Evolutionary conservation across 495 filamentous ascomycete genomes (phyloP).

Genomic region (Podospora bellae-mahoneyi): DNA sequence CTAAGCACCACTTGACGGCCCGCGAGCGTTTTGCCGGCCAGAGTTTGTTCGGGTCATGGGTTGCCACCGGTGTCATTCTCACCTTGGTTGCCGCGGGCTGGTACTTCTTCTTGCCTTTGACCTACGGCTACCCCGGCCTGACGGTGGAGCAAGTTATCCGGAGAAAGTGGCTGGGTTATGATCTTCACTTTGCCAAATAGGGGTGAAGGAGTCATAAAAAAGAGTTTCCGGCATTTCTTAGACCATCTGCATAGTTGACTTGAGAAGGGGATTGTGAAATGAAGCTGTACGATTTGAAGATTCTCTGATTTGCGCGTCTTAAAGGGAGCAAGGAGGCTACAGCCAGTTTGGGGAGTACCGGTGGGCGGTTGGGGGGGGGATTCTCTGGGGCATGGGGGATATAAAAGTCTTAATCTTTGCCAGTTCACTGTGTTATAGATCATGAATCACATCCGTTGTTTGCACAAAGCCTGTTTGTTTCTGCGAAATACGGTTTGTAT

Average conservation of each 20-base stretch:
- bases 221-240: neutral
- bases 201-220: neutral
- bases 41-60: slow-evolving; percentile 74
- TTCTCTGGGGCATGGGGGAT: neutral
- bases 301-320: neutral
- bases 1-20: slow-evolving; percentile 60
- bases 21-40: slow-evolving; percentile 77
- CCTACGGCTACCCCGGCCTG: slow-evolving; percentile 93
- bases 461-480: neutral
- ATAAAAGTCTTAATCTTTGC: neutral
- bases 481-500: neutral
- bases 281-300: neutral
- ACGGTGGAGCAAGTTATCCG: slow-evolving; percentile 73
- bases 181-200: slow-evolving; percentile 98
- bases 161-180: slow-evolving; percentile 94
- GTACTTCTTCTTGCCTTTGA: slow-evolving; percentile 90
- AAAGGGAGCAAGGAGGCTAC: neutral
- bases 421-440: neutral
- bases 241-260: neutral
- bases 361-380: slow-evolving; percentile 11
- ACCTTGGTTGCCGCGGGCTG: slow-evolving; percentile 70
- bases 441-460: neutral
- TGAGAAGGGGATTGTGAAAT: neutral
- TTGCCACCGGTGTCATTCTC: slow-evolving; percentile 67
- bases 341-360: neutral